Percentiles rank a stretch among this genome's conserved stretches.
Evolutionary conservation across 2,329 filamentous ascomycete genomes (phyloP).

Genomic region (Dactylellina drechsleri): DNA sequence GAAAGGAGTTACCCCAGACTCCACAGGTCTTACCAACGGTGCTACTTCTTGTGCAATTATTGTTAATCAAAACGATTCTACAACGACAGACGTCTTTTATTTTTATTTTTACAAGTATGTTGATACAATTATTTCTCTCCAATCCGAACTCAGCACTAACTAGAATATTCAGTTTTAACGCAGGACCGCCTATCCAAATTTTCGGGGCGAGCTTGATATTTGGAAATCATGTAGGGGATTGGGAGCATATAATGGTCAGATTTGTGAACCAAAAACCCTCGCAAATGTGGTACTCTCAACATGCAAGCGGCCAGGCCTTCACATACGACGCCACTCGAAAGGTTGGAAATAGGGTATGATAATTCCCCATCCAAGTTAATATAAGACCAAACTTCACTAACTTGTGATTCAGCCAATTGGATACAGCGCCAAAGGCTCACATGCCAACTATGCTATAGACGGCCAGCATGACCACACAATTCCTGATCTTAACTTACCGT

Average conservation of each 20-base stretch:
- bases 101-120: conserved; percentile 70
- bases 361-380: background rate
- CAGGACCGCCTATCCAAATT: conserved; percentile 79
- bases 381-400: conserved; percentile 19
- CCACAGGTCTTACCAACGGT: conserved; percentile 65
- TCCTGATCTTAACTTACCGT: conserved; percentile 69
- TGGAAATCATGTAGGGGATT: conserved; percentile 73
- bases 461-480: conserved; percentile 73
- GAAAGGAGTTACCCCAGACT: conserved; percentile 67
- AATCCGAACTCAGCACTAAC: too few species aligned
- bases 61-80: conserved; percentile 67
- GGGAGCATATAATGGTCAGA: conserved; percentile 75
- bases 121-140: conserved; percentile 44
- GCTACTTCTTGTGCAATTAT: conserved; percentile 68
- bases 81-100: conserved; percentile 67
- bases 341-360: conserved; percentile 59
- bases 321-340: conserved; percentile 69
- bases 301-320: conserved; percentile 72
- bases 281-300: conserved; percentile 72
- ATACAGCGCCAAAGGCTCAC: conserved; percentile 71
- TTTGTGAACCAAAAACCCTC: conserved; percentile 69
- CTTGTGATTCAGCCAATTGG: conserved; percentile 65
- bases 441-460: conserved; percentile 72
- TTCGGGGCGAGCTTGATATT: conserved; percentile 75
- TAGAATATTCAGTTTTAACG: conserved; percentile 82